These are phyloP conservation scores for Hibiscus mutabilis DNA, from an alignment of 345 rosid genomes.

Conservation along the genomic window DNA sequence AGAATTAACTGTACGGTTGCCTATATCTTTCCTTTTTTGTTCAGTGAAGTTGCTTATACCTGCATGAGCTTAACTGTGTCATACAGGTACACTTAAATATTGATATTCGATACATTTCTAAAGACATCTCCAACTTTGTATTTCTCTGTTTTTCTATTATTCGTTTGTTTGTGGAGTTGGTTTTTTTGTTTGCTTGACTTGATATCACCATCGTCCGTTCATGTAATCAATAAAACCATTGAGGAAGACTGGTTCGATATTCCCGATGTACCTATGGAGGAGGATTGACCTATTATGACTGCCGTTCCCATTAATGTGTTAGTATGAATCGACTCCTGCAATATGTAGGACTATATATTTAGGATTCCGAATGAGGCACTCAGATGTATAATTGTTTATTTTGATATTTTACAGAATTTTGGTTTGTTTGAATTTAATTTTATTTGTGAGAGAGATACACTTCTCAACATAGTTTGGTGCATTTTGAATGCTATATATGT, in stretches of 20 bases:
- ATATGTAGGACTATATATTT: background rate
- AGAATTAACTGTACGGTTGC: background rate
- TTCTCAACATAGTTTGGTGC: too few species aligned
- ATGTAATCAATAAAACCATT: constrained; percentile 58
- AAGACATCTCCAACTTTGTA: too few species aligned
- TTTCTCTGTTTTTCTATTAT: background rate
- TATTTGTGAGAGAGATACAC: too few species aligned
- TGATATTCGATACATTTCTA: background rate
- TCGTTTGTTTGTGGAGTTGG: background rate
- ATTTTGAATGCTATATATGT: too few species aligned
- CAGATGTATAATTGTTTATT: too few species aligned
- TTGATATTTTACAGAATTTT: too few species aligned
- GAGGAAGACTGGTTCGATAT: constrained; percentile 89
- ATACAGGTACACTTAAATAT: background rate
- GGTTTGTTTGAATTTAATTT: too few species aligned
- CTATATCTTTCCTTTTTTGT: background rate
- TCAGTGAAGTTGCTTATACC: background rate
- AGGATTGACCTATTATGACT: constrained; percentile 39
- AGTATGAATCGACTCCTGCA: background rate
- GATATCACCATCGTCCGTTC: constrained; percentile 41
- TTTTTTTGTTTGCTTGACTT: constrained; percentile 48
- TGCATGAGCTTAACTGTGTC: background rate
- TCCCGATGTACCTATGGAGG: constrained; percentile 98
- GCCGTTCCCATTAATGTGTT: background rate
- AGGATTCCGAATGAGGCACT: background rate